Evolutionary conservation across 495 filamentous ascomycete genomes (phyloP), one percentile per base, ranked within the genome.

Genomic region (Aspergillus haitiensis): DNA sequence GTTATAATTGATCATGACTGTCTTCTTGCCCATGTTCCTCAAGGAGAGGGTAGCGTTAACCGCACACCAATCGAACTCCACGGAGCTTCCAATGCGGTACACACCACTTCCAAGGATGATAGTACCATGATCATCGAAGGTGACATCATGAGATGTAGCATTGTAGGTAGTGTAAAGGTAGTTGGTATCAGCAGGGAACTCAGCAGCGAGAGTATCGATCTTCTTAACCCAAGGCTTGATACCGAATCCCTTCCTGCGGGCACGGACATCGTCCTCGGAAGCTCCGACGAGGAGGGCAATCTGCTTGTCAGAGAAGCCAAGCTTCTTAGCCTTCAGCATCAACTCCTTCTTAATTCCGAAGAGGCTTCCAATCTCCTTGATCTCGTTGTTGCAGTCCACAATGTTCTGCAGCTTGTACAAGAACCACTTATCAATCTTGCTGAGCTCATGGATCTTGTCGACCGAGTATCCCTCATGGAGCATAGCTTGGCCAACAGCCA

Each of bases 341-440:
- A 92, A 83, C 67, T 97, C 93, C 70, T 91, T 88, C 75, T 90
- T 92, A 39, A 98, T 75, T 16, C 89, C 91, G 58, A 86, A 88
- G 18, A 98, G 82, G 70, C 87, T 92, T 51, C 94, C 93, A 59
- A 96, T 83, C 44, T 91, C 86, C 76, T 95, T 86, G 52, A 98
- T 84, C 70, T 97, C 89, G 64, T 83, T 86, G 55, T 90, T 87
- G 73, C 88, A 92, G 70, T 97, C 85, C 27, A 95, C 94, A 65
- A 98, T 89, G 72, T 97, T 97, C 76, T 96, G 85, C 51, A 98
- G 86, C 83, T 98, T 98, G 84, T 96, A 85, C 69, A 98, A 78
- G 81, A 98, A 98, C 94, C 94, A 97, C 73, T 94, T 96, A 74
- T 97, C 93, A 69, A 98, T 98, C 81, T 96, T 97, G 73, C 90